These are phyloP conservation scores for Debaryomyces sp. DNA, from an alignment of 1,139 yeast genomes.

Conservation along the genomic window DNA sequence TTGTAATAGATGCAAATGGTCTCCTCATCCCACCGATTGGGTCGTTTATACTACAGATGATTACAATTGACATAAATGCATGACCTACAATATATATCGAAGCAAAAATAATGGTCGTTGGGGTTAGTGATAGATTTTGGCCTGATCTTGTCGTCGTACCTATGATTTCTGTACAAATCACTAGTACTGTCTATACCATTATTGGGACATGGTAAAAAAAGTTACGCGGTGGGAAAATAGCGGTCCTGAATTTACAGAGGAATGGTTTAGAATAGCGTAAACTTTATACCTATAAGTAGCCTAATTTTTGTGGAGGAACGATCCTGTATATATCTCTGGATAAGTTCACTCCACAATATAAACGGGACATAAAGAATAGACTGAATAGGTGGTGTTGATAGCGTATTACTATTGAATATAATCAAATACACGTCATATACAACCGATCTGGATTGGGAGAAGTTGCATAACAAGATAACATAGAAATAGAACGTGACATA, in stretches of 20 bases:
- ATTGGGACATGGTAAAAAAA: background rate
- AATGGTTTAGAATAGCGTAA: background rate
- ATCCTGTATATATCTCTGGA: background rate
- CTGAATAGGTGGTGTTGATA: background rate
- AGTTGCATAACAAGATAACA: background rate
- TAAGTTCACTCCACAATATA: background rate
- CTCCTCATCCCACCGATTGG: background rate
- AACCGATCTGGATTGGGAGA: background rate
- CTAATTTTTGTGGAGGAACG: background rate
- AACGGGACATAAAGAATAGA: background rate
- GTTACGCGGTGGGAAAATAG: background rate
- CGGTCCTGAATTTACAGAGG: background rate
- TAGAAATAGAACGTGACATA: background rate
- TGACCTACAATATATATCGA: background rate
- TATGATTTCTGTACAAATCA: background rate
- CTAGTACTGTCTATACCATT: conserved; percentile 1
- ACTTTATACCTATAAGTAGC: background rate
- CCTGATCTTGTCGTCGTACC: background rate
- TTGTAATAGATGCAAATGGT: background rate
- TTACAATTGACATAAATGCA: background rate
- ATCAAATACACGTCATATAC: background rate
- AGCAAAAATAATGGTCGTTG: background rate
- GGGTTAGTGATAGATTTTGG: background rate
- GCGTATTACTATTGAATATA: background rate
- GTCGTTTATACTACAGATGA: background rate